Evolutionary conservation across 1,284 basidiomycete species (phyloP).

Genomic region (Anthracocystis walkeri): DNA sequence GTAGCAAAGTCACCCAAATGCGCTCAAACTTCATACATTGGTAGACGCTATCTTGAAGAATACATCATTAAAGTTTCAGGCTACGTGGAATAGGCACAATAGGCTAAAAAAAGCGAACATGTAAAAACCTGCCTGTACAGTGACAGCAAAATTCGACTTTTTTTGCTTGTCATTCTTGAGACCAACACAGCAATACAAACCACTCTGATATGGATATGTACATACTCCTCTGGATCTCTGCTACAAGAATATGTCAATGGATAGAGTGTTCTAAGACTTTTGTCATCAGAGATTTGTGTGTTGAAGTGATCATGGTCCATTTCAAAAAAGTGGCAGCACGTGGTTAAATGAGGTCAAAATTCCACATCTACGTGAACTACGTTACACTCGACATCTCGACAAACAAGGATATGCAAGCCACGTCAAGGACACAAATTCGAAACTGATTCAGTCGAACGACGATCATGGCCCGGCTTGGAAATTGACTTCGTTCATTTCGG

Average conservation of each 20-base stretch:
- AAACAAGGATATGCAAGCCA: not conserved
- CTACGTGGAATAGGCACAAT: no score
- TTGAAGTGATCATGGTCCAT: not conserved
- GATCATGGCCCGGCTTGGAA: constrained; percentile 11
- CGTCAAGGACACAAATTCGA: constrained; percentile 11
- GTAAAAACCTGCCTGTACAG: no score
- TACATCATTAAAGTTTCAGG: no score
- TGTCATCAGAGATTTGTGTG: not conserved
- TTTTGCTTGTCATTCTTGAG: no score
- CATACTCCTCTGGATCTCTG: not conserved
- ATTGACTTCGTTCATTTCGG: no score
- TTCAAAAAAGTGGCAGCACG: not conserved
- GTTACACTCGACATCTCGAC: no score
- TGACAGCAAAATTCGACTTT: no score
- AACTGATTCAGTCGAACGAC: constrained; percentile 4
- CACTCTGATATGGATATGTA: not conserved
- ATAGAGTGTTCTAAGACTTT: not conserved
- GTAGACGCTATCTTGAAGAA: not conserved
- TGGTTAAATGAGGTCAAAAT: not conserved
- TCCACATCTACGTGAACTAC: no score
- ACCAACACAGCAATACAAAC: no score
- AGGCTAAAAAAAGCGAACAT: no score
- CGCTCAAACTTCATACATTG: not conserved
- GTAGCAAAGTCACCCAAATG: not conserved
- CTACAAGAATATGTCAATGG: no score